Evolutionary conservation across 768 basidiomycete genomes (phyloP).

Genomic region (Antrodiella citrinella): DNA sequence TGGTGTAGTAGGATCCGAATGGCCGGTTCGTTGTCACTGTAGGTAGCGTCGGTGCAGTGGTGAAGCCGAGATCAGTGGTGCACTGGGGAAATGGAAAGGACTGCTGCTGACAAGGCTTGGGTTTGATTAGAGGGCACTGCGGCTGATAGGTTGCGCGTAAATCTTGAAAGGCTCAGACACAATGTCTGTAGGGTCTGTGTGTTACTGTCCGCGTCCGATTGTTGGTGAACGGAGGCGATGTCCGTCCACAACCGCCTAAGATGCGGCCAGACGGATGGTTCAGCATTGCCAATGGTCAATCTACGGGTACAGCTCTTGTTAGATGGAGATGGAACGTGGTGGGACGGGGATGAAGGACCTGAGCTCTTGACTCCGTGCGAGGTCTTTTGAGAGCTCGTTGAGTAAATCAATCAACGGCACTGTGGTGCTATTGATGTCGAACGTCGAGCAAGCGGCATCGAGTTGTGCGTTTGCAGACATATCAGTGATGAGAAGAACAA

Average conservation of each 20-base stretch:
- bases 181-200: conserved; percentile 23
- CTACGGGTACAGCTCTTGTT: conserved; percentile 20
- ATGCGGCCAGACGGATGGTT: conserved; percentile 46
- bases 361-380: conserved; percentile 37
- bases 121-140: conserved; percentile 66
- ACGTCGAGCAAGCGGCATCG: conserved; percentile 33
- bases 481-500: neutral
- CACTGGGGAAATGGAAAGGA: no score
- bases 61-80: no score
- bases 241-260: conserved; percentile 48
- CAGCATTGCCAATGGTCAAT: conserved; percentile 25
- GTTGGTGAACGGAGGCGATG: conserved; percentile 14
- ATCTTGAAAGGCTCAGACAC: conserved; percentile 42
- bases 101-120: conserved; percentile 58
- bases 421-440: conserved; percentile 25
- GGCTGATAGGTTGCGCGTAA: conserved; percentile 81
- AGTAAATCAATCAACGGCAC: conserved; percentile 28
- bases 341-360: conserved; percentile 2
- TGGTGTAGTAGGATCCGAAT: conserved; percentile 62
- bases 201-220: conserved; percentile 37
- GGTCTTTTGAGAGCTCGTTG: conserved; percentile 41
- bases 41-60: neutral
- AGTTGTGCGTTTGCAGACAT: conserved; percentile 23
- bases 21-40: conserved; percentile 62
- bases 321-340: neutral